Evolutionary conservation across 331 rosid species (phyloP).

Genomic region (Quercus tomentella): DNA sequence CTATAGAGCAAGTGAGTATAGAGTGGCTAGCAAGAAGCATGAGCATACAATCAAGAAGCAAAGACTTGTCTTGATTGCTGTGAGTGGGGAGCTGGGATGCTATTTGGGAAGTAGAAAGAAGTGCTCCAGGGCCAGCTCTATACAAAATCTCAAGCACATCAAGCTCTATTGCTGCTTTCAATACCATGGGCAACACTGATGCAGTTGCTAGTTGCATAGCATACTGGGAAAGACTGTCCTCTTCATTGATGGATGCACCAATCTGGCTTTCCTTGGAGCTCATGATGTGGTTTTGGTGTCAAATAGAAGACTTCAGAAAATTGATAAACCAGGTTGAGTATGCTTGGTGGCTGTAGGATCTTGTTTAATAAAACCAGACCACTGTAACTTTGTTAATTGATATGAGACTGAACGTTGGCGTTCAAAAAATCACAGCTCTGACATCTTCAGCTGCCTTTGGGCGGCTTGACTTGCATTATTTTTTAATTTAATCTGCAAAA

Average conservation of each 20-base stretch:
- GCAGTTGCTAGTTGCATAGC: slow-evolving; percentile 21
- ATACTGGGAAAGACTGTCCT: background rate
- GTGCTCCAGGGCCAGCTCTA: slow-evolving; percentile 10
- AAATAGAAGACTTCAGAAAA: too few species aligned
- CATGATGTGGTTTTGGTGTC: too few species aligned
- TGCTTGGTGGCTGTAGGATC: too few species aligned
- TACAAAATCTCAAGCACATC: slow-evolving; percentile 22
- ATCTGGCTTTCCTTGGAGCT: background rate
- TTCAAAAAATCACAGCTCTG: background rate
- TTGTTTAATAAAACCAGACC: too few species aligned
- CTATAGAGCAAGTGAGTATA: slow-evolving; percentile 15
- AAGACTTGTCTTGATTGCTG: background rate
- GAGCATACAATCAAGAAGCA: slow-evolving; percentile 22
- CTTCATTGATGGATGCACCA: background rate
- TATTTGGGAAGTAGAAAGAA: slow-evolving; percentile 19
- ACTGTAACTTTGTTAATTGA: too few species aligned
- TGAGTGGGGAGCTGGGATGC: slow-evolving; percentile 10
- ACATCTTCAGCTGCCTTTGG: background rate
- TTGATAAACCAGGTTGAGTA: too few species aligned
- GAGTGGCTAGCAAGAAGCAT: slow-evolving; percentile 12
- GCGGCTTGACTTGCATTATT: too few species aligned
- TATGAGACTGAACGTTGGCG: background rate
- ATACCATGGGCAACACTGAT: slow-evolving; percentile 10
- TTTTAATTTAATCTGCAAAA: too few species aligned
- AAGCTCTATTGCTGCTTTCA: slow-evolving; percentile 24